Conservation (phyloP, 768 basidiomycete genomes). For the Russula brevipes region DNA sequence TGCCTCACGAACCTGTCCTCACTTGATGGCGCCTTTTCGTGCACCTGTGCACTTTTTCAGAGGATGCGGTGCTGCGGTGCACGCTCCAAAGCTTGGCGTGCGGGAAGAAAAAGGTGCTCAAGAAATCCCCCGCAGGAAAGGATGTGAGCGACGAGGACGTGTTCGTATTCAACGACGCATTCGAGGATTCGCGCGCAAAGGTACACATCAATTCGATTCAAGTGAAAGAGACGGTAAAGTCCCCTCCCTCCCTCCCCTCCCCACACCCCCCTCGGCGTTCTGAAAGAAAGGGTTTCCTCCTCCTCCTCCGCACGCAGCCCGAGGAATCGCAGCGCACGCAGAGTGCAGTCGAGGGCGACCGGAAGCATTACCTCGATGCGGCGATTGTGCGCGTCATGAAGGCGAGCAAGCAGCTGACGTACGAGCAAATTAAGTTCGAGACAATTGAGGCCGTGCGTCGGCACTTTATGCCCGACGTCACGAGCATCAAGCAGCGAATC, state of each 20-base stretch:
- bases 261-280: background rate
- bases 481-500: constrained; percentile 80
- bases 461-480: constrained; percentile 82
- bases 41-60: constrained; percentile 39
- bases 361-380: constrained; percentile 81
- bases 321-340: constrained; percentile 86
- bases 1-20: background rate
- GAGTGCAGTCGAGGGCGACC: constrained; percentile 78
- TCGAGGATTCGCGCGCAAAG: constrained; percentile 70
- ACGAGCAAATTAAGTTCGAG: constrained; percentile 73
- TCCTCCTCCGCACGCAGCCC: constrained; percentile 41
- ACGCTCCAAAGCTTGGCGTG: constrained; percentile 91
- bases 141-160: constrained; percentile 73
- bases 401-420: constrained; percentile 74
- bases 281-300: background rate
- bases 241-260: background rate
- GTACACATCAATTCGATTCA: constrained; percentile 96
- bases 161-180: constrained; percentile 79
- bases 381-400: constrained; percentile 98
- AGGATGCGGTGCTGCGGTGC: constrained; percentile 64
- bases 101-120: constrained; percentile 83
- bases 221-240: constrained; percentile 79
- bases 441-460: constrained; percentile 83
- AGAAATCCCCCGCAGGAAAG: constrained; percentile 69
- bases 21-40: constrained; percentile 19